Conservation (phyloP, 176 grass and related monocot species). For the Raddia guianensis region DNA sequence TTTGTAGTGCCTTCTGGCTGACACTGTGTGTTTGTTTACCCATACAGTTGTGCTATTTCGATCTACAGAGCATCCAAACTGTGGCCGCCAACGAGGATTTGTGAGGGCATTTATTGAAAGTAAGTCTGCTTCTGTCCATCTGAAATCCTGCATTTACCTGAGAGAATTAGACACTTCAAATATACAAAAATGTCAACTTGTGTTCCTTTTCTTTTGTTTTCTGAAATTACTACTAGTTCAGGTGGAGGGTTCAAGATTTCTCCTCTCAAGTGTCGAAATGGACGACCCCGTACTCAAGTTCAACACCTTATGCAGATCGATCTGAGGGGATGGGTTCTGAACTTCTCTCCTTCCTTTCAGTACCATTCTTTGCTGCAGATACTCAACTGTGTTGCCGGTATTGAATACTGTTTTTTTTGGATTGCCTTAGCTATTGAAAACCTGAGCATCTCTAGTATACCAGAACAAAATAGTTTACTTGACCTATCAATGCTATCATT, state of each 20-base stretch:
- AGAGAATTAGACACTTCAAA: neutral
- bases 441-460: neutral
- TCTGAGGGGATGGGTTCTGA: constrained; percentile 83
- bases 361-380: constrained; percentile 86
- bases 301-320: constrained; percentile 98
- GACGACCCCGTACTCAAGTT: constrained; percentile 82
- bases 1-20: constrained; percentile 23
- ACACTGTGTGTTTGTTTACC: constrained; percentile 37
- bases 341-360: constrained; percentile 85
- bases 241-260: constrained; percentile 98
- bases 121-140: constrained; percentile 51
- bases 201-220: neutral
- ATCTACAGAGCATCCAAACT: constrained; percentile 85
- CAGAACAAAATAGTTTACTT: constrained; percentile 15
- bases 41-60: constrained; percentile 86
- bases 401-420: constrained; percentile 30
- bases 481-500: neutral
- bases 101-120: constrained; percentile 95
- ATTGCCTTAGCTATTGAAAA: constrained; percentile 16
- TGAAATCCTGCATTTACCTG: constrained; percentile 29
- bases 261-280: constrained; percentile 71
- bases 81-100: constrained; percentile 65
- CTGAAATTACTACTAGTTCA: constrained; percentile 56
- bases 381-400: constrained; percentile 88
- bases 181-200: constrained; percentile 26